These are phyloP conservation scores for Melastoma malabathricum DNA, from an alignment of 345 rosid genomes.

Conservation along the genomic window DNA sequence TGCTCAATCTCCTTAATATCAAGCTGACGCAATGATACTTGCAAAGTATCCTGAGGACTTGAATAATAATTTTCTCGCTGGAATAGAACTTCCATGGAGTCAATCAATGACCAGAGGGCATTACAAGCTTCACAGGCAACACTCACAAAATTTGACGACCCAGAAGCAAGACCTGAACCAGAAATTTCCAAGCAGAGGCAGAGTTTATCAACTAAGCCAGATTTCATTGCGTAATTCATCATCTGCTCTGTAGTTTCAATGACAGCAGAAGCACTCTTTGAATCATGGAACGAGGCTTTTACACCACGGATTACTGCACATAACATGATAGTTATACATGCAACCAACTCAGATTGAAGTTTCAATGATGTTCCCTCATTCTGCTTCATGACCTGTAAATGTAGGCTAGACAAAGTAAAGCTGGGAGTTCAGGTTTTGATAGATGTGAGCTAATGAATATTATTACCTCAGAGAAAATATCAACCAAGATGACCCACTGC, in stretches of 20 bases:
- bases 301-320: constrained; percentile 48
- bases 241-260: constrained; percentile 40
- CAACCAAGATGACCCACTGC: constrained; percentile 79
- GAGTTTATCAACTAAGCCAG: constrained; percentile 61
- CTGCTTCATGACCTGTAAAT: constrained; percentile 46
- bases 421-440: constrained; percentile 3
- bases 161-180: constrained; percentile 68
- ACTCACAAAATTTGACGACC: constrained; percentile 61
- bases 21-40: constrained; percentile 35
- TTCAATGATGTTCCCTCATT: constrained; percentile 56
- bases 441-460: constrained; percentile 3
- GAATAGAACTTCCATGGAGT: constrained; percentile 47
- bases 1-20: constrained; percentile 49
- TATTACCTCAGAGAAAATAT: constrained; percentile 72
- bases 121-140: constrained; percentile 76
- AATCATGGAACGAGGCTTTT: constrained; percentile 27
- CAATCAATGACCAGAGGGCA: constrained; percentile 66
- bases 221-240: constrained; percentile 67
- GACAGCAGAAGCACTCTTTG: constrained; percentile 21
- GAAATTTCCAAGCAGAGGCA: constrained; percentile 71
- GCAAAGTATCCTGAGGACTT: constrained; percentile 61
- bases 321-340: constrained; percentile 50
- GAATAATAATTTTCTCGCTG: constrained; percentile 27
- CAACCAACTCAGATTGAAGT: constrained; percentile 53
- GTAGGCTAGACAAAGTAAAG: constrained; percentile 8